These are phyloP conservation scores for Sphagnum contortum DNA, from an alignment of 225 moss, liverwort and hornwort species.

Conservation along the genomic window DNA sequence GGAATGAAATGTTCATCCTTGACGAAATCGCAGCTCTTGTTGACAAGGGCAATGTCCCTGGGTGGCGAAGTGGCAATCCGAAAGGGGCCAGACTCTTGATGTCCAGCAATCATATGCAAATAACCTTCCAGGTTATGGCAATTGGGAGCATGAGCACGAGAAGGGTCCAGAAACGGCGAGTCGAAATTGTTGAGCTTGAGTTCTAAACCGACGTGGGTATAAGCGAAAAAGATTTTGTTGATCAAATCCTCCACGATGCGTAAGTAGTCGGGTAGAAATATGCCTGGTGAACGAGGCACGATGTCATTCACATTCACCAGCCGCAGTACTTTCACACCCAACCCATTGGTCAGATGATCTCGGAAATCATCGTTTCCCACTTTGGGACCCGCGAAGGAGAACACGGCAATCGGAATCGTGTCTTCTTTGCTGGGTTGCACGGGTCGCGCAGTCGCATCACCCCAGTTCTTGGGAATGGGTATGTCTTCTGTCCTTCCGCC, in stretches of 20 bases:
- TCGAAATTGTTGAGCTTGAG: conserved; percentile 13
- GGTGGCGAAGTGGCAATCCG: too few relatives aligned
- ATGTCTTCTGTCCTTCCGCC: too few relatives aligned
- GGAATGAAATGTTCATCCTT: conserved; percentile 4
- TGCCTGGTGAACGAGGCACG: conserved; percentile 10
- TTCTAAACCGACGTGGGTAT: conserved; percentile 35
- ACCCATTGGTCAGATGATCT: conserved; percentile 7
- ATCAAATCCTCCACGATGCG: conserved; percentile 8
- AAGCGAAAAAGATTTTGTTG: conserved; percentile 5
- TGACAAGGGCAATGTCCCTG: conserved; percentile 8
- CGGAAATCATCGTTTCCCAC: conserved; percentile 29
- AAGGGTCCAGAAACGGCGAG: conserved; percentile 23
- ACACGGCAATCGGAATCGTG: conserved; percentile 33
- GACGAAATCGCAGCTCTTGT: conserved; percentile 3
- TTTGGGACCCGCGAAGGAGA: conserved; percentile 41
- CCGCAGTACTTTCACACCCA: conserved; percentile 41
- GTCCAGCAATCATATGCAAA: conserved; percentile 43
- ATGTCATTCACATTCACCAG: conserved; percentile 29
- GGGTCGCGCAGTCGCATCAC: too few relatives aligned
- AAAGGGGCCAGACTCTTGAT: conserved; percentile 1
- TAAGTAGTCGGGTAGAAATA: conserved; percentile 3
- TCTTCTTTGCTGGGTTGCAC: conserved; percentile 1
- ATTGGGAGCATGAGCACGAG: neutral
- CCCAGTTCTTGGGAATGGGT: too few relatives aligned
- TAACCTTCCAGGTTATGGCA: conserved; percentile 44